Percentiles rank a stretch among this genome's conserved stretches.
Evolutionary conservation across 306 rosid genomes (phyloP).

Genomic region (Ormosia emarginata): DNA sequence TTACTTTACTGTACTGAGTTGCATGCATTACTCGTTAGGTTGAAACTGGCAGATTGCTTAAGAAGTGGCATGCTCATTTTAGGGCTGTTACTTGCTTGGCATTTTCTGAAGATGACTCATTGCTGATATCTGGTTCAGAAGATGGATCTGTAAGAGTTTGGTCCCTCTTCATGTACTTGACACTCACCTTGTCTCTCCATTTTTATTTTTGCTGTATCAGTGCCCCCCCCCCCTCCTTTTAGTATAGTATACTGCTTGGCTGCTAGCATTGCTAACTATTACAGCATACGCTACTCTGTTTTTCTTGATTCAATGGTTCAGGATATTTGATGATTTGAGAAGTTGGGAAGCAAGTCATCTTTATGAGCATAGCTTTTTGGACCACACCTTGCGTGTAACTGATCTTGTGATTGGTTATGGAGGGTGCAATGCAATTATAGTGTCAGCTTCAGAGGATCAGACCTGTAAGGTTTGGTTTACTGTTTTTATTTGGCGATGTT

Average conservation of each 20-base stretch:
- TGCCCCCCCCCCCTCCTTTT: neutral
- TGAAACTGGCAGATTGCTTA: constrained; percentile 65
- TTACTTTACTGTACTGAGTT: neutral
- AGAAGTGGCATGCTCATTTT: constrained; percentile 80
- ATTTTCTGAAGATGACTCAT: constrained; percentile 68
- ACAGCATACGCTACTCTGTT: neutral
- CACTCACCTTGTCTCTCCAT: neutral
- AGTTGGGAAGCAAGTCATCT: constrained; percentile 36
- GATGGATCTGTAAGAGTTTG: constrained; percentile 77
- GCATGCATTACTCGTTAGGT: constrained; percentile 40
- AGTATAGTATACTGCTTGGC: neutral
- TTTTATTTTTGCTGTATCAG: neutral
- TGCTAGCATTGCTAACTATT: neutral
- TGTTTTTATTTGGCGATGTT: neutral
- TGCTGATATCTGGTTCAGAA: constrained; percentile 66
- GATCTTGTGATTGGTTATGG: constrained; percentile 70
- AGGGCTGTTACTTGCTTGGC: constrained; percentile 73
- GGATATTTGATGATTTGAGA: constrained; percentile 67
- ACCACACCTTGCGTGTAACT: constrained; percentile 56
- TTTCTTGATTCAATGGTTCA: constrained; percentile 4
- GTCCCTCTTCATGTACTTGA: constrained; percentile 61
- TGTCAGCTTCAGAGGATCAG: constrained; percentile 75
- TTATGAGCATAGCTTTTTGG: constrained; percentile 50
- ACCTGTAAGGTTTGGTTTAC: constrained; percentile 68
- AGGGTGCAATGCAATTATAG: constrained; percentile 74